Percentiles rank a stretch among this genome's conserved stretches.
Conservation (phyloP, 352 stramenopile species). For the Globisporangium yorkense region DNA sequence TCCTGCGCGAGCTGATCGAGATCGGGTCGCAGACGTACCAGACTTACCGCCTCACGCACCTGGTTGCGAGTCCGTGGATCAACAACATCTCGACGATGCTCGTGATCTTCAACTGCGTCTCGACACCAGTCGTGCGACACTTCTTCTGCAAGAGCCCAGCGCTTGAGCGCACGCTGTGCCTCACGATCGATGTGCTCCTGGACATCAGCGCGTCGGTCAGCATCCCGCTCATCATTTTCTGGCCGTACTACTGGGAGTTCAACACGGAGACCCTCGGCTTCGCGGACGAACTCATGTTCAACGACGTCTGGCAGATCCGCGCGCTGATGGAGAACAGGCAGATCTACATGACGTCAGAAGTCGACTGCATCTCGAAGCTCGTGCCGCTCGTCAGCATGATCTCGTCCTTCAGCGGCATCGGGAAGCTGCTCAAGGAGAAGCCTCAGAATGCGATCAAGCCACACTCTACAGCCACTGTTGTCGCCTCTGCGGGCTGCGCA, state of each 20-base stretch:
- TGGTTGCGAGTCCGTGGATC: conserved; percentile 11
- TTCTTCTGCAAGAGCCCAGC: conserved; percentile 8
- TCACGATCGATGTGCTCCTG: conserved; percentile 19
- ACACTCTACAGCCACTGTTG: background rate
- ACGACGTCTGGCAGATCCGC: conserved; percentile 12
- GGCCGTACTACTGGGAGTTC: conserved; percentile 10
- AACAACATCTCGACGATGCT: conserved; percentile 11
- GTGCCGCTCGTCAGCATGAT: conserved; percentile 11
- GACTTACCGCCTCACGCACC: conserved; percentile 5
- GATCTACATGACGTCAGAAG: conserved; percentile 6
- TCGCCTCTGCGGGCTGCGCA: background rate
- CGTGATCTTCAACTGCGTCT: conserved; percentile 7
- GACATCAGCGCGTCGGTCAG: conserved; percentile 14
- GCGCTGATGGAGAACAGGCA: conserved; percentile 12
- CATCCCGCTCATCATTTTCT: conserved; percentile 13
- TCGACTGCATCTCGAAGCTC: conserved; percentile 10
- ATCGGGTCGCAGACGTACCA: conserved; percentile 11
- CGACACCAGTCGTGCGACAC: conserved; percentile 5
- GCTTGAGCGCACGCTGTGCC: conserved; percentile 15
- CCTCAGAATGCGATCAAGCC: background rate
- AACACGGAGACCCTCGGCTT: conserved; percentile 6
- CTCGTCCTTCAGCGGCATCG: conserved; percentile 10
- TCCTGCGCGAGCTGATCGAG: conserved; percentile 12
- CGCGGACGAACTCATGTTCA: conserved; percentile 6
- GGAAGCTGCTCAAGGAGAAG: conserved; percentile 7